A percentile compares a stretch with the other conserved stretches of the same genome.
Conservation (phyloP, 2,329 filamentous ascomycete species). For the Beauveria sp. region DNA sequence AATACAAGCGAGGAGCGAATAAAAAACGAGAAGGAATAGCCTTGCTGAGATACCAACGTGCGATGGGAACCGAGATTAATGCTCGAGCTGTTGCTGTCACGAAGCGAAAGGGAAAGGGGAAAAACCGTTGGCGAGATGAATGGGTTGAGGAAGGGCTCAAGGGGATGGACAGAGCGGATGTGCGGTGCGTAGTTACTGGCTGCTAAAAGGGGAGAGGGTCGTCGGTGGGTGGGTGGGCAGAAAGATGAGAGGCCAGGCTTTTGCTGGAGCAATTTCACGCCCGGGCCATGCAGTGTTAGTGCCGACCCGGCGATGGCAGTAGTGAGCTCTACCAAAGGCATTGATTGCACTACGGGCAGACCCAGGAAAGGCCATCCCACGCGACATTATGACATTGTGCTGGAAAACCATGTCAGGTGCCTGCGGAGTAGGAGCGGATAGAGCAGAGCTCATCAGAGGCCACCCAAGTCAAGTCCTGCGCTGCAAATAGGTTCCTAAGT, state of each 20-base stretch:
- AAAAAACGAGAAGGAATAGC: not conserved
- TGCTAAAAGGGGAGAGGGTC: slow-evolving; percentile 15
- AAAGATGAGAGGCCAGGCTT: not conserved
- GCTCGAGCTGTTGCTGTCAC: slow-evolving; percentile 2
- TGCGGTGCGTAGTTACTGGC: slow-evolving; percentile 3
- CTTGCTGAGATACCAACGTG: not conserved
- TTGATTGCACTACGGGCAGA: too few species aligned
- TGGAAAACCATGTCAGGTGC: not conserved
- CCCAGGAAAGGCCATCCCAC: not conserved
- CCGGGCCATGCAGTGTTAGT: slow-evolving; percentile 10
- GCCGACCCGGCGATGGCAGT: not conserved
- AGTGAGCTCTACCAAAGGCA: not conserved
- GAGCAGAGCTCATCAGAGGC: slow-evolving; percentile 9
- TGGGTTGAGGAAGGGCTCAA: slow-evolving; percentile 12
- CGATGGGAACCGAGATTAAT: not conserved
- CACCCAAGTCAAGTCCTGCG: not conserved
- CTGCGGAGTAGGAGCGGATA: not conserved
- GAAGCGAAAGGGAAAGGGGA: not conserved
- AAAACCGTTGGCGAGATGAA: slow-evolving; percentile 9
- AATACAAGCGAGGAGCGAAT: not conserved
- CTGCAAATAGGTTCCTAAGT: not conserved
- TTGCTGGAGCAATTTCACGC: slow-evolving; percentile 15
- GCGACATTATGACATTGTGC: not conserved
- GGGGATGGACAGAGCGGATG: slow-evolving; percentile 2
- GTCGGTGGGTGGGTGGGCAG: slow-evolving; percentile 12